A percentile compares a stretch with the other conserved stretches of the same genome.
These are phyloP conservation scores for Pseudozyma flocculosa DNA, from an alignment of 1,284 basidiomycete species.

Conservation along the genomic window DNA sequence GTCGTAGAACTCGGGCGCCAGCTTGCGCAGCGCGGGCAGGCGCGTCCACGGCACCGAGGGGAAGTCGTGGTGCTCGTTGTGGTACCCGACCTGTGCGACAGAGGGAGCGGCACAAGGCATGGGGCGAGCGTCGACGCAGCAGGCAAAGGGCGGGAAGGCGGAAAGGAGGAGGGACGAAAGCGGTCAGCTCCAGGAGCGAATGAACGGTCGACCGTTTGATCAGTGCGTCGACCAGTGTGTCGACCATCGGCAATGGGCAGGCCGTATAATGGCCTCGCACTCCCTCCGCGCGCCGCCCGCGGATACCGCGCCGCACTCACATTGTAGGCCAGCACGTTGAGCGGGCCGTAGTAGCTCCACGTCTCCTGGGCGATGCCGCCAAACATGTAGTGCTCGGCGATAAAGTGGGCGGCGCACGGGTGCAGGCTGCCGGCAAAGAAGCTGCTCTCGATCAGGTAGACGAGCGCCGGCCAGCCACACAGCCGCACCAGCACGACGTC, in stretches of 20 bases:
- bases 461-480: slow-evolving; percentile 36
- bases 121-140: too few species aligned
- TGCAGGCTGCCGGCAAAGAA: slow-evolving; percentile 96
- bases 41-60: slow-evolving; percentile 93
- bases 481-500: slow-evolving; percentile 64
- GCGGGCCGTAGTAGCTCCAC: slow-evolving; percentile 90
- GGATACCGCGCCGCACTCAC: too few species aligned
- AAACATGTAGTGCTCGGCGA: slow-evolving; percentile 70
- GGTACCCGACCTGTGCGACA: slow-evolving; percentile 94
- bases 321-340: slow-evolving; percentile 93
- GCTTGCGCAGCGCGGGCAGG: slow-evolving; percentile 75
- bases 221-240: too few species aligned
- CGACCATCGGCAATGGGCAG: too few species aligned
- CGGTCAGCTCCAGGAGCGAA: too few species aligned
- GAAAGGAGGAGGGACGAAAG: too few species aligned
- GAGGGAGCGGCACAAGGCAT: slow-evolving; percentile 59
- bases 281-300: too few species aligned
- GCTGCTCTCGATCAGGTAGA: slow-evolving; percentile 82
- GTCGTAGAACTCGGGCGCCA: slow-evolving; percentile 93
- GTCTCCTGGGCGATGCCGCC: slow-evolving; percentile 73
- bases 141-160: too few species aligned
- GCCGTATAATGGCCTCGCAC: too few species aligned
- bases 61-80: slow-evolving; percentile 99
- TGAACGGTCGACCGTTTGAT: too few species aligned
- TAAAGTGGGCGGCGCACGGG: slow-evolving; percentile 94